A percentile compares a stretch with the other conserved stretches of the same genome.
phyloP scores from a whole-genome alignment of 768 basidiomycete genomes.

The Boletus edulis region DNA sequence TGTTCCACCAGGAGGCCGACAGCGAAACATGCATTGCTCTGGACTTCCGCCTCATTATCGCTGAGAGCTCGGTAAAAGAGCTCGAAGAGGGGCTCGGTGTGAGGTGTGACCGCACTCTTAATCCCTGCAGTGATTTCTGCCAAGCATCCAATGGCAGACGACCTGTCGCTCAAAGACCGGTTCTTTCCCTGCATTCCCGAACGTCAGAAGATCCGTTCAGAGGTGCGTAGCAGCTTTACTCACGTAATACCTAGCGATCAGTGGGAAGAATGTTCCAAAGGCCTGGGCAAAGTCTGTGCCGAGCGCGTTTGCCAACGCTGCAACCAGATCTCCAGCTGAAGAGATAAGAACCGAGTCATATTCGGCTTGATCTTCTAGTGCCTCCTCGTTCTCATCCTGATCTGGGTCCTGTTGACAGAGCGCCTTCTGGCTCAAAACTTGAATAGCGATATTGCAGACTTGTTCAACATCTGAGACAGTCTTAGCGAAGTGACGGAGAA shows the following conservation, averaged over 20 bases:
- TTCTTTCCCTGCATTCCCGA: conserved; percentile 61
- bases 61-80: conserved; percentile 81
- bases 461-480: conserved; percentile 58
- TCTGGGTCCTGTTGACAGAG: conserved; percentile 97
- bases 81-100: conserved; percentile 76
- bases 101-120: conserved; percentile 81
- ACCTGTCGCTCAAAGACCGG: conserved; percentile 87
- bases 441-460: conserved; percentile 76
- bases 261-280: conserved; percentile 84
- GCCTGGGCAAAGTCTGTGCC: conserved; percentile 80
- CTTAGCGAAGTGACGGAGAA: conserved; percentile 2
- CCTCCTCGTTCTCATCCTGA: conserved; percentile 83
- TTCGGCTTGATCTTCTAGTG: conserved; percentile 88
- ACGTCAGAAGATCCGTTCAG: background rate
- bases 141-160: conserved; percentile 88
- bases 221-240: conserved; percentile 29
- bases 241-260: conserved; percentile 91
- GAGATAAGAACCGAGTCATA: conserved; percentile 95
- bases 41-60: conserved; percentile 89
- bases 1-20: conserved; percentile 88
- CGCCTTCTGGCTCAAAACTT: conserved; percentile 91
- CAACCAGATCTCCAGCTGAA: conserved; percentile 91
- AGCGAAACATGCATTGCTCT: conserved; percentile 95
- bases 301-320: conserved; percentile 81
- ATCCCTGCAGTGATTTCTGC: conserved; percentile 95